phyloP scores from a whole-genome alignment of 2,329 filamentous ascomycete species.

The Periconia sp. region DNA sequence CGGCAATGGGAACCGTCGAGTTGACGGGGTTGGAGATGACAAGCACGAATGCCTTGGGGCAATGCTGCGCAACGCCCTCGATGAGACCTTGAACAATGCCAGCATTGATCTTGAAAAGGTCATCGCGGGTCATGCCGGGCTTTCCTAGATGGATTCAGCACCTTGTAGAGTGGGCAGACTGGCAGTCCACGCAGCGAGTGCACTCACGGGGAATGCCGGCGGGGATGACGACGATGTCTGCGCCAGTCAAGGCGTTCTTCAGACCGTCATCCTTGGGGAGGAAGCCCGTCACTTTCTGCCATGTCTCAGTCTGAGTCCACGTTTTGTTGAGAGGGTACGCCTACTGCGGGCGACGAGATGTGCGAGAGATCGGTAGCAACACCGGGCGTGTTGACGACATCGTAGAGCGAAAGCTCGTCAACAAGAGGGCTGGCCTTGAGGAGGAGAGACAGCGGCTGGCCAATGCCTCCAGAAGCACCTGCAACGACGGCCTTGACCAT shows the following conservation, averaged over 20 bases:
- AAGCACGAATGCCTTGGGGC: constrained; percentile 91
- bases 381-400: constrained; percentile 98
- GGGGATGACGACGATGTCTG: constrained; percentile 95
- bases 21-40: constrained; percentile 99
- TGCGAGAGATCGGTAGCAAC: constrained; percentile 96
- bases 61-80: constrained; percentile 83
- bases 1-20: constrained; percentile 96
- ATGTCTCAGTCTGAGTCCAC: constrained; percentile 21
- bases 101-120: constrained; percentile 99
- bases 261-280: constrained; percentile 84
- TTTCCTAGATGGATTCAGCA: constrained; percentile 71
- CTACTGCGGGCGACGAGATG: constrained; percentile 86
- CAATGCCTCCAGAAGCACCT: constrained; percentile 97
- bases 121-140: constrained; percentile 98
- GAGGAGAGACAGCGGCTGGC: constrained; percentile 94
- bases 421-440: constrained; percentile 89
- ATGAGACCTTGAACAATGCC: constrained; percentile 95
- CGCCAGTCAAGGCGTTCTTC: constrained; percentile 86
- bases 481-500: constrained; percentile 68
- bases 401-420: constrained; percentile 93
- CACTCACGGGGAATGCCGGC: constrained; percentile 90
- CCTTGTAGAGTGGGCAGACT: too few relatives aligned
- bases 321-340: constrained; percentile 38
- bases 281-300: constrained; percentile 80
- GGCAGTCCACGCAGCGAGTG: neutral